These are phyloP conservation scores for Blumeriella jaapii DNA, from an alignment of 2,329 filamentous ascomycete genomes.

Conservation along the genomic window DNA sequence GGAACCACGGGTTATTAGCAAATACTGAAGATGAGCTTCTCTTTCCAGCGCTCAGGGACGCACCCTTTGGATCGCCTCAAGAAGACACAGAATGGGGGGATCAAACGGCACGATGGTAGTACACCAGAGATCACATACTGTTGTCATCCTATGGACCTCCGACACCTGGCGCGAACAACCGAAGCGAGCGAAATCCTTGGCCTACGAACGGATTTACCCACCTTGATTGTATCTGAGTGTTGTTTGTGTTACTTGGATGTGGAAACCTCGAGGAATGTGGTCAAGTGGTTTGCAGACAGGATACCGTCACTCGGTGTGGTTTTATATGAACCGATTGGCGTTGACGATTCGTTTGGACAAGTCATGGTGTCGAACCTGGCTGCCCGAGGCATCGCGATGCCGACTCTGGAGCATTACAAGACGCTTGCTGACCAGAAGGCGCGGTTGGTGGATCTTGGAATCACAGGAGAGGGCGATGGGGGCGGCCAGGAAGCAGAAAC, in stretches of 20 bases:
- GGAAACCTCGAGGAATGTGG: constrained; percentile 47
- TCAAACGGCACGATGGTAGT: constrained; percentile 5
- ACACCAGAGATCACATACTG: constrained; percentile 31
- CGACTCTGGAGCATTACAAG: constrained; percentile 65
- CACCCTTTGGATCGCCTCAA: constrained; percentile 1
- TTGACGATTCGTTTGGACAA: constrained; percentile 74
- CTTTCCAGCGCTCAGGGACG: constrained; percentile 30
- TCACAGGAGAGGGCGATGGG: constrained; percentile 31
- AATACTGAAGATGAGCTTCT: constrained; percentile 5
- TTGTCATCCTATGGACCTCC: constrained; percentile 34
- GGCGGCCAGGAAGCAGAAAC: constrained; percentile 43
- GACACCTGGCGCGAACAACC: constrained; percentile 17
- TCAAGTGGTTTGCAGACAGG: constrained; percentile 50
- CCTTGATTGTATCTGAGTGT: constrained; percentile 85
- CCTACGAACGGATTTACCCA: constrained; percentile 52
- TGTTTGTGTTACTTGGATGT: constrained; percentile 81
- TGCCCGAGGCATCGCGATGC: constrained; percentile 69
- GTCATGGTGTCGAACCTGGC: constrained; percentile 90
- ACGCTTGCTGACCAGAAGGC: constrained; percentile 55
- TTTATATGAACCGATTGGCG: constrained; percentile 81
- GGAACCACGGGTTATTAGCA: constrained; percentile 9
- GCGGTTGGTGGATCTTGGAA: constrained; percentile 56
- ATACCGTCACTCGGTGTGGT: constrained; percentile 46
- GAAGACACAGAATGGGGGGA: constrained; percentile 23
- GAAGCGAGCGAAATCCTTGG: constrained; percentile 29